Evolutionary conservation across 495 filamentous ascomycete species (phyloP), one percentile per base, ranked within the genome.

Genomic region (Neurospora intermedia): DNA sequence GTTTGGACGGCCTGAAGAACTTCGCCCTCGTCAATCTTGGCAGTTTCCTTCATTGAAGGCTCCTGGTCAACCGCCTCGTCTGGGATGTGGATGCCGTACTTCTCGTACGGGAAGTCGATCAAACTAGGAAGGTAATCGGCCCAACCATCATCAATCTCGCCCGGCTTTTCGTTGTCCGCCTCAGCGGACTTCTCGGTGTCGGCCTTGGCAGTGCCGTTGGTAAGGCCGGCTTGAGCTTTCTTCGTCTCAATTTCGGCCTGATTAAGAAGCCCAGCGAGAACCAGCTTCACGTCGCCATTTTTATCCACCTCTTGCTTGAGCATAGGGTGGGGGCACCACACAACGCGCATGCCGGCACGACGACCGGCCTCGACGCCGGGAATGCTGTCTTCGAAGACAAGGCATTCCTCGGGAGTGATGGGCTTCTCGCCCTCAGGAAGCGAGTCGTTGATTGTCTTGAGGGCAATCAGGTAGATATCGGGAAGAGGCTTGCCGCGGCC

Each of bases 311-410:
- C 90, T 76, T 88, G 85, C 83, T 92, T 83, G 38, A 99, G 81
- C 79, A 89, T 92, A 3, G 89, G 87, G 84, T 98, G 94, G 7
- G 96, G 96, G 75, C 89, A 90, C 96, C 96, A 99, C 1, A 97
- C 85, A 10, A 97, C 96, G 74, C 93, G 87, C 96, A 98, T 98
- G 0, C 96, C 96, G 0, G 96, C 96, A 72, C 96, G 88, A 41
- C 96, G 84, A 13, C 94, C 96, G 11, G 94, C 89, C 83, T 99
- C 96, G 0, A 97, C 93, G 0, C 96, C 96, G 0, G 93, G 93
- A 4, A 98, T 94, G 35, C 89, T 90, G 80, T 99, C 96, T 81
- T 99, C 96, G 78, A 99, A 98, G 0, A 99, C 96, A 10, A 99
- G 84, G 81, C 95, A 98, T 80, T 99, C 96, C 76, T 91, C 91